Evolutionary conservation across 495 filamentous ascomycete species (phyloP), one percentile per base, ranked within the genome.

Genomic region (Penicillium soppii): DNA sequence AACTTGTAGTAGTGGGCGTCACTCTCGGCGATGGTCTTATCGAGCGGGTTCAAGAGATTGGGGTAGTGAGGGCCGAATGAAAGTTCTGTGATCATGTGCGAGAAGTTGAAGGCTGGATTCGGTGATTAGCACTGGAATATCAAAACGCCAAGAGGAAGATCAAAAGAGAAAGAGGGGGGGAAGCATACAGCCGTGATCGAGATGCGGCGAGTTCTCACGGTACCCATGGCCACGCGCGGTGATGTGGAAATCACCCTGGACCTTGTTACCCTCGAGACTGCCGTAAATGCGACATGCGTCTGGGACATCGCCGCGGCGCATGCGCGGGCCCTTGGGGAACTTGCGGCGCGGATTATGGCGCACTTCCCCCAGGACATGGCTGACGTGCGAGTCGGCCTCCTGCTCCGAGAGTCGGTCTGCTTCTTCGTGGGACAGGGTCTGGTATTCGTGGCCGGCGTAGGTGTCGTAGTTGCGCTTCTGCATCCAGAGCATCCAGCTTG

Each of bases 191-290:
- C 60, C 71, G 64, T 97, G 94, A 69, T 94, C 89, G 59, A 99
- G 71, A 80, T 99, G 95, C 47, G 82, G 72, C 33, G 81, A 83
- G 52, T 82, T 73, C 63, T 94, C 89, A 58, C 76, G 76, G 69
- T 99, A 99, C 8, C 94, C 94, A 72, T 99, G 95, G 0, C 94
- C 94, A 44, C 91, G 70, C 2, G 95, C 95, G 10, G 92, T 99
- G 59, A 99, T 95, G 63, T 99, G 94, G 63, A 99, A 97, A 70
- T 99, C 92, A 0, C 95, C 94, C 68, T 96, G 92, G 41, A 99
- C 94, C 69, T 94, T 95, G 61, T 97, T 97, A 35, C 92, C 79
- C 63, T 94, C 88, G 57, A 99, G 69, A 52, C 84, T 92, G 1
- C 94, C 94, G 62, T 82, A 99, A 42, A 99, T 85, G 30, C 94